Evolutionary conservation across 257 asterid genomes (phyloP).

Genomic region (Nemophila menziesii): DNA sequence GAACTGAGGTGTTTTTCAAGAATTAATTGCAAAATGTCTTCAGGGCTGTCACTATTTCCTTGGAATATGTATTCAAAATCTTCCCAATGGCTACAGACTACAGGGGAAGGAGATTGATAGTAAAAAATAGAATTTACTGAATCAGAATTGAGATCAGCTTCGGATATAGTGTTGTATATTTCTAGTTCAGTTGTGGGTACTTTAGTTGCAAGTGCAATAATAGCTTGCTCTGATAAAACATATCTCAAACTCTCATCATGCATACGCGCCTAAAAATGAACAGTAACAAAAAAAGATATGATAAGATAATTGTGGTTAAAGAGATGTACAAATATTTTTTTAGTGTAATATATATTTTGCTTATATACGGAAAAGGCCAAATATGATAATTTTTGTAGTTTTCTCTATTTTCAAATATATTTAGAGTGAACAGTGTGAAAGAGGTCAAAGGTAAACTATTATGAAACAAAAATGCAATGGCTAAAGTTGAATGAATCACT

Average conservation of each 20-base stretch:
- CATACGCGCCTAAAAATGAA: slow-evolving; percentile 69
- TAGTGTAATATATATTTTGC: not conserved
- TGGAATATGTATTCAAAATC: slow-evolving; percentile 45
- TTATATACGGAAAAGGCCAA: too few relatives aligned
- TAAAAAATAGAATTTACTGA: slow-evolving; percentile 14
- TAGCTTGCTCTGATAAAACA: slow-evolving; percentile 76
- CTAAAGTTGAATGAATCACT: too few relatives aligned
- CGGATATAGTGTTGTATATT: slow-evolving; percentile 36
- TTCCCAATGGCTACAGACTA: slow-evolving; percentile 57
- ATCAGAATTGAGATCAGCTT: slow-evolving; percentile 53
- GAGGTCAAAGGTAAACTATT: too few relatives aligned
- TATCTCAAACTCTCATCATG: slow-evolving; percentile 93
- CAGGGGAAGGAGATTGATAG: slow-evolving; percentile 56
- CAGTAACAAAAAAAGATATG: too few relatives aligned
- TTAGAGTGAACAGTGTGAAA: too few relatives aligned
- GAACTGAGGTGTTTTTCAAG: slow-evolving; percentile 53
- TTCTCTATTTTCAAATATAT: too few relatives aligned
- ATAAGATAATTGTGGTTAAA: too few relatives aligned
- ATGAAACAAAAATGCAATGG: too few relatives aligned
- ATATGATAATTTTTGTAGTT: too few relatives aligned
- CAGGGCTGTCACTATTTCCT: slow-evolving; percentile 27
- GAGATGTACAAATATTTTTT: not conserved
- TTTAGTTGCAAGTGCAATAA: slow-evolving; percentile 53
- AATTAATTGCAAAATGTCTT: slow-evolving; percentile 32
- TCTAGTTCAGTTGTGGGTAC: slow-evolving; percentile 45